Percentiles rank a stretch among this genome's conserved stretches.
These are phyloP conservation scores for Acacia pycnantha DNA, from an alignment of 331 rosid species.

Conservation along the genomic window DNA sequence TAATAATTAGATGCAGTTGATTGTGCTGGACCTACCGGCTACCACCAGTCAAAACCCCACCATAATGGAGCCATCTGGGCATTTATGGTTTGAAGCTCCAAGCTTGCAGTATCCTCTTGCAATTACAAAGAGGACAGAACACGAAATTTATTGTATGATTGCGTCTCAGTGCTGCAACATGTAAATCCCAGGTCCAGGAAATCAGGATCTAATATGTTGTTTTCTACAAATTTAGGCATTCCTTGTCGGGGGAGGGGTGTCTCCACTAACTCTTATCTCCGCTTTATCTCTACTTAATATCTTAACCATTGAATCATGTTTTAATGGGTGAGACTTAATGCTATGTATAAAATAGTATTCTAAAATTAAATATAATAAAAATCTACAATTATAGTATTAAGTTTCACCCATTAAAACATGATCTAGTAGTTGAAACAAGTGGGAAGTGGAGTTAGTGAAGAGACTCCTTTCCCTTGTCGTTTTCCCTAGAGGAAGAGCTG, in stretches of 20 bases:
- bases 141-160: not conserved
- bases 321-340: too few species aligned
- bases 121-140: not conserved
- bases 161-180: too few species aligned
- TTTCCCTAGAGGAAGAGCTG: not conserved
- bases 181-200: not conserved
- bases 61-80: not conserved
- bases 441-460: too few species aligned
- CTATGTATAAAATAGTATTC: too few species aligned
- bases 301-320: too few species aligned
- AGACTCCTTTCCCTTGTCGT: too few species aligned
- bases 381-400: too few species aligned
- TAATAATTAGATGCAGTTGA: not conserved
- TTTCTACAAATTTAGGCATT: not conserved
- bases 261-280: too few species aligned
- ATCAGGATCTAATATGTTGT: not conserved
- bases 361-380: too few species aligned
- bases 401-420: too few species aligned
- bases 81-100: not conserved
- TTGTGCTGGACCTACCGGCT: not conserved
- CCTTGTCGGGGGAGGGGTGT: too few species aligned
- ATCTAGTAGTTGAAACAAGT: accelerated
- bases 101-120: not conserved
- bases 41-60: not conserved
- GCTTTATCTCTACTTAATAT: accelerated